phyloP scores from a whole-genome alignment of 1,284 basidiomycete genomes.

The Bondarzewia mesenterica region DNA sequence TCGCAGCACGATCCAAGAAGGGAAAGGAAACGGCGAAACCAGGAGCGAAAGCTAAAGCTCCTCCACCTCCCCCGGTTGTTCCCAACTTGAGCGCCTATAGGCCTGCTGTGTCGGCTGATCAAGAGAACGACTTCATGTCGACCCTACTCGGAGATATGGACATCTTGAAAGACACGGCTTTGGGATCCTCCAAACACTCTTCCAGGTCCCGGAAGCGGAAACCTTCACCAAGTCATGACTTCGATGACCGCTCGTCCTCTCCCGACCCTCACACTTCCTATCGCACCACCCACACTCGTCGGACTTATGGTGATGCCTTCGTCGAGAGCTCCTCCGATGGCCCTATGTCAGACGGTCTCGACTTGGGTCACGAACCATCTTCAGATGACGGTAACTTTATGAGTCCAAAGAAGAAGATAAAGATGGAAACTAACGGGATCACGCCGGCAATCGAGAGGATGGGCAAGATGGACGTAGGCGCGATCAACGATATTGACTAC shows the following conservation, averaged over 20 bases:
- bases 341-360: conserved; percentile 32
- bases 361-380: conserved; percentile 26
- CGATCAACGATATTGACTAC: conserved; percentile 35
- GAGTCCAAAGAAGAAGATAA: conserved; percentile 64
- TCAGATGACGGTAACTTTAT: conserved; percentile 46
- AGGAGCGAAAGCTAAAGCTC: conserved; percentile 33
- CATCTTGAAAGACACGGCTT: conserved; percentile 22
- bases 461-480: conserved; percentile 47
- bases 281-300: conserved; percentile 10
- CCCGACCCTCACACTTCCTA: conserved; percentile 16
- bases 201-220: conserved; percentile 63
- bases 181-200: conserved; percentile 18
- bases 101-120: conserved; percentile 61
- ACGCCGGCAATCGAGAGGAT: conserved; percentile 48
- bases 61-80: conserved; percentile 40
- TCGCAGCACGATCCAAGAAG: conserved; percentile 29
- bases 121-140: conserved; percentile 85
- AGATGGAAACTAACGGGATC: conserved; percentile 35
- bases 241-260: conserved; percentile 17
- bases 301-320: conserved; percentile 12
- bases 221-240: conserved; percentile 44
- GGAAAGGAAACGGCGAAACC: conserved; percentile 34
- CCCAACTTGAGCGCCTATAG: conserved; percentile 73
- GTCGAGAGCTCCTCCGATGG: conserved; percentile 51
- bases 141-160: conserved; percentile 67